phyloP scores from a whole-genome alignment of 2,329 filamentous ascomycete species.

The Aspergillus sp. region DNA sequence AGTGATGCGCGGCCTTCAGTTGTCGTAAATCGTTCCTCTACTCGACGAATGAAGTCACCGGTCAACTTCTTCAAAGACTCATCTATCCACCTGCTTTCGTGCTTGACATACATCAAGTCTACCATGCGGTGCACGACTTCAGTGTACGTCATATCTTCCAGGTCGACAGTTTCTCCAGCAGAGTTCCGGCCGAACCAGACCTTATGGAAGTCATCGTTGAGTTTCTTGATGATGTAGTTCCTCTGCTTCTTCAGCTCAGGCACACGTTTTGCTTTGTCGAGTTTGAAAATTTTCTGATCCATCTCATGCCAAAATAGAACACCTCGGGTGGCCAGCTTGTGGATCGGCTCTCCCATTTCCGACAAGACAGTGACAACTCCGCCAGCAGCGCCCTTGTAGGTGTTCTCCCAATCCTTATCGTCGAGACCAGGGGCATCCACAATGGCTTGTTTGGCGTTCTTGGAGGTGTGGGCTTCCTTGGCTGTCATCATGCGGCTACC shows the following conservation, averaged over 20 bases:
- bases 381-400: slow-evolving; percentile 87
- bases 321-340: slow-evolving; percentile 96
- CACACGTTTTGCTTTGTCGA: slow-evolving; percentile 93
- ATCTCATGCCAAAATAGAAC: slow-evolving; percentile 98
- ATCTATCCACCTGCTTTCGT: slow-evolving; percentile 91
- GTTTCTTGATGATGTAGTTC: slow-evolving; percentile 90
- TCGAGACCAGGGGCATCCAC: slow-evolving; percentile 81
- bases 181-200: slow-evolving; percentile 93
- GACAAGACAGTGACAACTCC: slow-evolving; percentile 96
- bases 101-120: slow-evolving; percentile 87
- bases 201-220: slow-evolving; percentile 96
- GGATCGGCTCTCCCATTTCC: slow-evolving; percentile 99
- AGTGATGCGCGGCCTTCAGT: slow-evolving; percentile 72
- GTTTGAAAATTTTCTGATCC: slow-evolving; percentile 96
- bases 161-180: slow-evolving; percentile 77
- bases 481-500: slow-evolving; percentile 94
- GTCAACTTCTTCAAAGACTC: slow-evolving; percentile 79
- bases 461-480: slow-evolving; percentile 87
- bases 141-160: slow-evolving; percentile 94
- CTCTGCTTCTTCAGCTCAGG: slow-evolving; percentile 86
- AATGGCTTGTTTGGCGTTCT: slow-evolving; percentile 86
- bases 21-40: slow-evolving; percentile 94
- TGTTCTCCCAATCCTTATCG: slow-evolving; percentile 86
- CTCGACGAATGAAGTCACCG: slow-evolving; percentile 92
- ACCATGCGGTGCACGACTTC: slow-evolving; percentile 87